Percentiles rank a stretch among this genome's conserved stretches.
Conservation (phyloP, 2,329 filamentous ascomycete genomes). For the Ophiognomonia clavigignenti-juglandacearum region DNA sequence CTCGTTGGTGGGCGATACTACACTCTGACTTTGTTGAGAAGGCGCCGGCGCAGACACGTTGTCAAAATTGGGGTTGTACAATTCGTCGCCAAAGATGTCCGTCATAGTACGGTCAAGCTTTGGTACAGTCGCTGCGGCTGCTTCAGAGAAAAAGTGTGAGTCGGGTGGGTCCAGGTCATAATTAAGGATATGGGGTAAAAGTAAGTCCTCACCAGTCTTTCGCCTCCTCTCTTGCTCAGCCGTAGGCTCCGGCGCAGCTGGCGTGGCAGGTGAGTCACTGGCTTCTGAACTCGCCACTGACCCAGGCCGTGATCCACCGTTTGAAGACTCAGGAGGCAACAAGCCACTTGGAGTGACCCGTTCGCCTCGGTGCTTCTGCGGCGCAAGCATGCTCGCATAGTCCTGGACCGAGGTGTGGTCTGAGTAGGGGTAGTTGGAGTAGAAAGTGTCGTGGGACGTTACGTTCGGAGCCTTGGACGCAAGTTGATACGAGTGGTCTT, state of each 20-base stretch:
- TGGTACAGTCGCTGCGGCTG: constrained; percentile 56
- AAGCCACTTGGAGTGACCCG: constrained; percentile 28
- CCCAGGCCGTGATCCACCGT: constrained; percentile 36
- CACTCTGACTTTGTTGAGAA: constrained; percentile 35
- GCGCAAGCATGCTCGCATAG: constrained; percentile 35
- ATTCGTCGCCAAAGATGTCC: constrained; percentile 77
- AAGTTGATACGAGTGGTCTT: constrained; percentile 42
- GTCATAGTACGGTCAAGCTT: constrained; percentile 85
- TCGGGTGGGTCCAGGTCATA: constrained; percentile 37
- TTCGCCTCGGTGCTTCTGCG: constrained; percentile 34
- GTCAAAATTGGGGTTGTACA: constrained; percentile 68
- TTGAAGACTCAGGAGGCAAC: constrained; percentile 41
- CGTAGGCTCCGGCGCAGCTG: constrained; percentile 39
- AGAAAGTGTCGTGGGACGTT: constrained; percentile 30
- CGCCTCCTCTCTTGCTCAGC: constrained; percentile 42
- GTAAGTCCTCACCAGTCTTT: constrained; percentile 48
- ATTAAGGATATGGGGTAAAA: constrained; percentile 14
- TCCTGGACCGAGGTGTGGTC: constrained; percentile 31
- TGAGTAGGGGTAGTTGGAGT: constrained; percentile 39
- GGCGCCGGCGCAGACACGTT: constrained; percentile 51
- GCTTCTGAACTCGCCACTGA: constrained; percentile 54
- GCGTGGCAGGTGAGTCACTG: constrained; percentile 57
- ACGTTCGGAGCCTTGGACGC: constrained; percentile 33
- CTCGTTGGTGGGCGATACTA: constrained; percentile 49
- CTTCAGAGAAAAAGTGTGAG: constrained; percentile 56